phyloP scores from a whole-genome alignment of 2,329 filamentous ascomycete species.

The Macrophomina tecta region DNA sequence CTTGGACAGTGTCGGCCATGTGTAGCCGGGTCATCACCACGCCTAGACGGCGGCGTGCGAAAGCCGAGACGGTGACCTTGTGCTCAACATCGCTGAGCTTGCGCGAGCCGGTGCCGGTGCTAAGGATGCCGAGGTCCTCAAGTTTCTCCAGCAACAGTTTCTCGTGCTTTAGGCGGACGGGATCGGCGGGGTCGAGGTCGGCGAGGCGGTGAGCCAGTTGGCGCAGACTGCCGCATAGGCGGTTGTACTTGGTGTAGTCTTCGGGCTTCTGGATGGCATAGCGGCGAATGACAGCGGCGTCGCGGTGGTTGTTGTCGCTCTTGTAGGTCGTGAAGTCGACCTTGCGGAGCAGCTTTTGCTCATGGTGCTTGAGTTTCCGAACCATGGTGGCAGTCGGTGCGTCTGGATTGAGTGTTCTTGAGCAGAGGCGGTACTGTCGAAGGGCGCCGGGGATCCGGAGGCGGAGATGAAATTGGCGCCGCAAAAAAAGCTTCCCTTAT shows the following conservation, averaged over 20 bases:
- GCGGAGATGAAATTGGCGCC: background rate
- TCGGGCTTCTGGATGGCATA: constrained; percentile 91
- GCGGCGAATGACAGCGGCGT: constrained; percentile 77
- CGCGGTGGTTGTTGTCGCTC: constrained; percentile 84
- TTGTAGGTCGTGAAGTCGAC: constrained; percentile 97
- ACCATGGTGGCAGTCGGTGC: constrained; percentile 68
- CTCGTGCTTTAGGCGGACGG: constrained; percentile 83
- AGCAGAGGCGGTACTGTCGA: background rate
- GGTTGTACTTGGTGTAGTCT: constrained; percentile 71
- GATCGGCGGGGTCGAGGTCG: constrained; percentile 77
- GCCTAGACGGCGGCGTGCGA: constrained; percentile 81
- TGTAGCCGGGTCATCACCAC: constrained; percentile 89
- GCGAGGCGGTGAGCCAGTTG: constrained; percentile 89
- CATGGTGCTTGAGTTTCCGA: constrained; percentile 94
- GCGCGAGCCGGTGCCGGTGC: constrained; percentile 66
- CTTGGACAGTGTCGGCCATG: constrained; percentile 91
- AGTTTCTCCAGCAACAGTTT: constrained; percentile 88
- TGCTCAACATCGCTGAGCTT: constrained; percentile 76
- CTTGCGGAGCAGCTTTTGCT: constrained; percentile 81
- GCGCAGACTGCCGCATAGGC: constrained; percentile 68
- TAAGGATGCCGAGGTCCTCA: constrained; percentile 87
- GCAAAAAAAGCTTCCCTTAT: background rate
- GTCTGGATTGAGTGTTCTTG: background rate
- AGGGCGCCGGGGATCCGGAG: background rate
- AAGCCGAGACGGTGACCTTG: constrained; percentile 85